Evolutionary conservation across 805 yeast species (phyloP).

Genomic region (Phaffomyces thermotolerans): DNA sequence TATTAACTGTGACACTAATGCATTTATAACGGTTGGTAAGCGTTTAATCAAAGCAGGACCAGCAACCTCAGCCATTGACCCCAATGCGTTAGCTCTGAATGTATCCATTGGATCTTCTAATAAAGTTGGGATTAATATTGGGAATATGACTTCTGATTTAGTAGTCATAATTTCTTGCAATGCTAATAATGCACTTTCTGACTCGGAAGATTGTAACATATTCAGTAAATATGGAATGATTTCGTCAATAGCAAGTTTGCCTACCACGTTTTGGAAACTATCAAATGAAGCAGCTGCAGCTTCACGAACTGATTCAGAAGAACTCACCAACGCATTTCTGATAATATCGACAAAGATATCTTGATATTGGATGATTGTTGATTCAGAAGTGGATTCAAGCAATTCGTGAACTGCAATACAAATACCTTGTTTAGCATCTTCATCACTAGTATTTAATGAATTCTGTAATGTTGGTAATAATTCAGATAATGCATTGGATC

Average conservation of each 20-base stretch:
- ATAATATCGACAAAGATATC: conserved; percentile 65
- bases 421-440: conserved; percentile 92
- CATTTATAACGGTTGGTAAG: conserved; percentile 63
- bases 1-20: conserved; percentile 57
- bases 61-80: conserved; percentile 84
- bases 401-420: conserved; percentile 89
- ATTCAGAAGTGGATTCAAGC: conserved; percentile 62
- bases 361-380: conserved; percentile 58
- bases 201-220: conserved; percentile 53
- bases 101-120: conserved; percentile 74
- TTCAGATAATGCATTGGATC: conserved; percentile 77
- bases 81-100: conserved; percentile 81
- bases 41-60: conserved; percentile 74
- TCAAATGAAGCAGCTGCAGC: conserved; percentile 93
- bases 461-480: conserved; percentile 78
- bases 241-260: conserved; percentile 81
- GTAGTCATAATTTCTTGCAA: conserved; percentile 88
- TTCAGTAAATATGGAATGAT: conserved; percentile 76
- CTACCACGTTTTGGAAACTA: conserved; percentile 72
- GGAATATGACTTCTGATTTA: conserved; percentile 87
- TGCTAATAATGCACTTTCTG: conserved; percentile 78
- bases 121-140: conserved; percentile 81
- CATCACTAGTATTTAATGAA: conserved; percentile 50
- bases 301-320: conserved; percentile 67
- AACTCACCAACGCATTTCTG: conserved; percentile 72